phyloP scores from a whole-genome alignment of 2,329 filamentous ascomycete genomes.

The Aureobasidium sp. region DNA sequence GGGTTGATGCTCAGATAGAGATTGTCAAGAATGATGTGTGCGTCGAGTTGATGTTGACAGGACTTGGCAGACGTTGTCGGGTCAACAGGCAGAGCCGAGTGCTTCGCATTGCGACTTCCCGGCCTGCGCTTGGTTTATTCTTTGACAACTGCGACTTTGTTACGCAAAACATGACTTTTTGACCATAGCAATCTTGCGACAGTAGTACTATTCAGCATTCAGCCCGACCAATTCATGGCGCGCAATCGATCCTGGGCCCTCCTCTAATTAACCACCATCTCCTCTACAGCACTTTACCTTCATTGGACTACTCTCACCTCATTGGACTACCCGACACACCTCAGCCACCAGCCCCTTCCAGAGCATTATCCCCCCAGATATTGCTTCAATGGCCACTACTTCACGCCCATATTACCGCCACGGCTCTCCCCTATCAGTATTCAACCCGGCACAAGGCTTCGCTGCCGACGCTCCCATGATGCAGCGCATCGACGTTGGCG shows the following conservation, averaged over 20 bases:
- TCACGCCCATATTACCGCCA: slow-evolving; percentile 19
- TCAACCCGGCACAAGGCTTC: slow-evolving; percentile 37
- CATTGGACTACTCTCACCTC: not conserved
- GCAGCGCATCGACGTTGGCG: slow-evolving; percentile 51
- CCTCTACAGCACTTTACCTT: not conserved
- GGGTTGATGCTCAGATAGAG: not conserved
- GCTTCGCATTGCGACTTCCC: not conserved
- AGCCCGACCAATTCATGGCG: not conserved
- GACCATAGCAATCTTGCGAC: slow-evolving; percentile 5
- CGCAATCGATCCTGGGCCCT: not conserved
- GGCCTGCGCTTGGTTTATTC: not conserved
- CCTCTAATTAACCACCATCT: not conserved
- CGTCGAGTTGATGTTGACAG: not conserved
- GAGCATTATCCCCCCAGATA: slow-evolving; percentile 4
- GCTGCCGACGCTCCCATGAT: slow-evolving; percentile 37
- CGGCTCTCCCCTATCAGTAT: slow-evolving; percentile 38
- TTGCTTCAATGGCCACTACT: slow-evolving; percentile 18
- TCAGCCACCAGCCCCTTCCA: not conserved
- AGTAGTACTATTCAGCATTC: slow-evolving; percentile 11
- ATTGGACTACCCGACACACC: not conserved
- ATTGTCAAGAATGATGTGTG: not conserved
- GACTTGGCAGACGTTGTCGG: slow-evolving; percentile 9
- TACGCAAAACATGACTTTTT: not conserved
- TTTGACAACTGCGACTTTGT: not conserved
- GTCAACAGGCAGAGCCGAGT: not conserved